Evolutionary conservation across 805 yeast genomes (phyloP).

Genomic region (Kodamaea lidongshanica): DNA sequence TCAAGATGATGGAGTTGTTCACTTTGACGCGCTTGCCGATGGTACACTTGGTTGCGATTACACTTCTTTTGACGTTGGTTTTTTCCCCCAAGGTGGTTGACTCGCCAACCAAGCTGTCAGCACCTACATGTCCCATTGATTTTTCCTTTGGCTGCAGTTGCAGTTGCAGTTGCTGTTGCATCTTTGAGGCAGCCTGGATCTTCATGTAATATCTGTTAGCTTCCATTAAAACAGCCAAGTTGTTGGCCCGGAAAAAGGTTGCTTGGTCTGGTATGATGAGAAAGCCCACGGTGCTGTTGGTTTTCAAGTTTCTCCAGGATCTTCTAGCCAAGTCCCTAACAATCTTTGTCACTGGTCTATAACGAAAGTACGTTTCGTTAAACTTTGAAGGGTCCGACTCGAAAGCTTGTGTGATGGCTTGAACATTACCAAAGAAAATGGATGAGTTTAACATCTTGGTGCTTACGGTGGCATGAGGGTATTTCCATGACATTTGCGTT

Average conservation of each 20-base stretch:
- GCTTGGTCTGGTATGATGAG: conserved; percentile 65
- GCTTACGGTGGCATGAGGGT: conserved; percentile 72
- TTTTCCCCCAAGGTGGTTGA: conserved; percentile 68
- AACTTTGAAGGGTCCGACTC: conserved; percentile 28
- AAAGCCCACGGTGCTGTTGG: conserved; percentile 59
- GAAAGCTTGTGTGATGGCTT: conserved; percentile 48
- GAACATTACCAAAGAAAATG: conserved; percentile 42
- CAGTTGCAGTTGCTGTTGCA: conserved; percentile 16
- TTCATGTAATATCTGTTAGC: conserved; percentile 77
- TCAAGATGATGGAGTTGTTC: conserved; percentile 76
- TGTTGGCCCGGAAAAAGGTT: conserved; percentile 71
- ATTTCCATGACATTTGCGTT: conserved; percentile 85
- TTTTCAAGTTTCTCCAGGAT: conserved; percentile 74
- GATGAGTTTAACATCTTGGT: conserved; percentile 69
- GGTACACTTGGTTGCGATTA: conserved; percentile 65
- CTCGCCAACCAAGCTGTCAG: conserved; percentile 75
- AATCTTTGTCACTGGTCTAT: conserved; percentile 56
- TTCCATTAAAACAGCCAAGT: conserved; percentile 78
- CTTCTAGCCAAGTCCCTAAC: conserved; percentile 85
- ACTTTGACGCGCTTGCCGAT: conserved; percentile 85
- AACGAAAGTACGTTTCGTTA: conserved; percentile 32
- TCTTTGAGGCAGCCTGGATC: conserved; percentile 43
- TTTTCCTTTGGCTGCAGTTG: conserved; percentile 37
- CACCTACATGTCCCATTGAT: conserved; percentile 71
- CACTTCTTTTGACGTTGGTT: conserved; percentile 80